phyloP scores from a whole-genome alignment of 352 stramenopile species.

The Phytophthora cryptogea region DNA sequence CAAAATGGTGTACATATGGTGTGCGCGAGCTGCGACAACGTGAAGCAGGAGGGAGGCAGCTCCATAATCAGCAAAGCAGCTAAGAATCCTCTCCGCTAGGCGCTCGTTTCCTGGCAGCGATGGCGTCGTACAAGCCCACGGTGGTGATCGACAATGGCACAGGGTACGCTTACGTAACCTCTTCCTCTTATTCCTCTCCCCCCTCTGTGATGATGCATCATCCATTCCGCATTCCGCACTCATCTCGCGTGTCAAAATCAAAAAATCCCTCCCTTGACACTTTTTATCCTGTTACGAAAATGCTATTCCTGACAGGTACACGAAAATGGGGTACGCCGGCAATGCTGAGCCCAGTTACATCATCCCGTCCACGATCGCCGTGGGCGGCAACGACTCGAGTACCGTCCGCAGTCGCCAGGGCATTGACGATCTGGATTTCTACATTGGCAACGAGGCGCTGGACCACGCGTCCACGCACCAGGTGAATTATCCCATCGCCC shows the following conservation, averaged over 20 bases:
- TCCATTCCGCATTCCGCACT: background rate
- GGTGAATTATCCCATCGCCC: constrained; percentile 90
- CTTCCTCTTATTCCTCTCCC: background rate
- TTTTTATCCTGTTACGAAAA: background rate
- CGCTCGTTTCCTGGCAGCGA: constrained; percentile 20
- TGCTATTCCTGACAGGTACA: constrained; percentile 77
- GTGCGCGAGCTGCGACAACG: constrained; percentile 23
- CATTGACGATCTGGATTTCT: constrained; percentile 96
- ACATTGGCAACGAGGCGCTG: constrained; percentile 94
- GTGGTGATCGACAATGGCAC: constrained; percentile 98
- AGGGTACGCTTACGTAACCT: constrained; percentile 58
- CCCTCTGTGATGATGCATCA: background rate
- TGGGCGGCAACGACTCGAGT: constrained; percentile 63
- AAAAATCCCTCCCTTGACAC: background rate
- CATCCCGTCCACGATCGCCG: constrained; percentile 94
- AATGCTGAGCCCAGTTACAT: constrained; percentile 96
- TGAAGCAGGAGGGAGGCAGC: constrained; percentile 24
- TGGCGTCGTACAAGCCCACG: constrained; percentile 88
- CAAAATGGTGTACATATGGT: constrained; percentile 1
- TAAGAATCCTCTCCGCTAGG: constrained; percentile 18
- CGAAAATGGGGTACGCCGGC: constrained; percentile 96
- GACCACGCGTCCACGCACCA: constrained; percentile 91
- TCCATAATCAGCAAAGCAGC: constrained; percentile 36
- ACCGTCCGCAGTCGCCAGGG: constrained; percentile 86
- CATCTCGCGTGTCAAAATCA: background rate